phyloP scores from a whole-genome alignment of 306 rosid genomes.

The Pterocarpus santalinus region DNA sequence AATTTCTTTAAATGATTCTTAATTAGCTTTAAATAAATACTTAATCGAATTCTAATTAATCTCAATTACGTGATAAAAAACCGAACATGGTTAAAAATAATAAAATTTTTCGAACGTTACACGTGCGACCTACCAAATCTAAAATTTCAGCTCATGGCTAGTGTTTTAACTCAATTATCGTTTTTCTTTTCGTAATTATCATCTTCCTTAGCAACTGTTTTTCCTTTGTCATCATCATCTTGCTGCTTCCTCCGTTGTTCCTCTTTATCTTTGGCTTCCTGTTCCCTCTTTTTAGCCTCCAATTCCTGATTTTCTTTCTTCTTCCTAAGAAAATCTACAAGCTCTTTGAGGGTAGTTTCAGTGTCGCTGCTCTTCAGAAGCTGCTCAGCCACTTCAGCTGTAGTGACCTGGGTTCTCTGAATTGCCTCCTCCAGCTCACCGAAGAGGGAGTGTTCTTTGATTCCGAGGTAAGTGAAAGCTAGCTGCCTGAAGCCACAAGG shows the following conservation, averaged over 20 bases:
- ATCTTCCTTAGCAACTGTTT: neutral
- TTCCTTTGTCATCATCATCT: conserved; percentile 14
- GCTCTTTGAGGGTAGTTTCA: conserved; percentile 28
- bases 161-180: neutral
- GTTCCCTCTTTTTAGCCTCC: conserved; percentile 34
- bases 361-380: conserved; percentile 46
- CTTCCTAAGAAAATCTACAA: conserved; percentile 12
- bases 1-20: too few species aligned
- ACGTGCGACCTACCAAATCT: neutral
- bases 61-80: too few species aligned
- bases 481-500: conserved; percentile 49
- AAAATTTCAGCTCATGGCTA: neutral
- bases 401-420: conserved; percentile 44
- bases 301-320: conserved; percentile 39
- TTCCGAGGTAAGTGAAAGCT: conserved; percentile 51
- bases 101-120: too few species aligned
- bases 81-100: too few species aligned
- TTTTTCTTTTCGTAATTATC: neutral
- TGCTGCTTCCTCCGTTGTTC: conserved; percentile 15
- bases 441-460: conserved; percentile 36
- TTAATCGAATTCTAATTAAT: too few species aligned
- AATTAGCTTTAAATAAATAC: too few species aligned
- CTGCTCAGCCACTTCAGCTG: conserved; percentile 61
- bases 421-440: conserved; percentile 43
- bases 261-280: conserved; percentile 9